Conservation (phyloP, 257 asterid genomes). For the Ilex aquifolium region DNA sequence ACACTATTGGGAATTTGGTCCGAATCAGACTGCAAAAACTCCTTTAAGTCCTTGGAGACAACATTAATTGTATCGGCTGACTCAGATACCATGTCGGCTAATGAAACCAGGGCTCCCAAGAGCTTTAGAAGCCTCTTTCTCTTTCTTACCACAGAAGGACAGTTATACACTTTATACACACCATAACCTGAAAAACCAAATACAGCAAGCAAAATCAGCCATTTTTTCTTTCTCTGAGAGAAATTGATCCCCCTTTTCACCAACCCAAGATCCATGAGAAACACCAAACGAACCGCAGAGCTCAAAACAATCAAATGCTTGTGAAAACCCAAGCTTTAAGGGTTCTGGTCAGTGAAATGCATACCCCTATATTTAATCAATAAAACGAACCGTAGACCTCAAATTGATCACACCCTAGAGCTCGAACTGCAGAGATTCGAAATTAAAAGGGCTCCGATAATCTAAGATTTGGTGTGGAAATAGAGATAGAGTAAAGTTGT, state of each 20-base stretch:
- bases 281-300: neutral
- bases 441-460: too few relatives aligned
- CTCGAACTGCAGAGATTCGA: too few relatives aligned
- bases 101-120: slow-evolving; percentile 53
- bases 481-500: too few relatives aligned
- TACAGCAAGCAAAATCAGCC: slow-evolving; percentile 62
- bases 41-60: slow-evolving; percentile 80
- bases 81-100: slow-evolving; percentile 72
- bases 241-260: slow-evolving; percentile 46
- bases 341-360: neutral
- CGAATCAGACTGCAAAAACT: slow-evolving; percentile 68
- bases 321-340: neutral
- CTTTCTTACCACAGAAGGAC: slow-evolving; percentile 63
- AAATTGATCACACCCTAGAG: slow-evolving; percentile 25
- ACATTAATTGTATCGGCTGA: slow-evolving; percentile 64
- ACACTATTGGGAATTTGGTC: slow-evolving; percentile 84
- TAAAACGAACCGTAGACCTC: slow-evolving; percentile 24
- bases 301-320: slow-evolving; percentile 10
- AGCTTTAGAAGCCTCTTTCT: slow-evolving; percentile 48
- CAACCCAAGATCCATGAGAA: slow-evolving; percentile 50
- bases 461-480: too few relatives aligned
- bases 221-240: slow-evolving; percentile 59
- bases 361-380: neutral
- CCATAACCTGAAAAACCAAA: slow-evolving; percentile 78
- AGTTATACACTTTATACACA: slow-evolving; percentile 54